Conservation (phyloP, 352 stramenopile genomes). For the Globisporangium radiosum region DNA sequence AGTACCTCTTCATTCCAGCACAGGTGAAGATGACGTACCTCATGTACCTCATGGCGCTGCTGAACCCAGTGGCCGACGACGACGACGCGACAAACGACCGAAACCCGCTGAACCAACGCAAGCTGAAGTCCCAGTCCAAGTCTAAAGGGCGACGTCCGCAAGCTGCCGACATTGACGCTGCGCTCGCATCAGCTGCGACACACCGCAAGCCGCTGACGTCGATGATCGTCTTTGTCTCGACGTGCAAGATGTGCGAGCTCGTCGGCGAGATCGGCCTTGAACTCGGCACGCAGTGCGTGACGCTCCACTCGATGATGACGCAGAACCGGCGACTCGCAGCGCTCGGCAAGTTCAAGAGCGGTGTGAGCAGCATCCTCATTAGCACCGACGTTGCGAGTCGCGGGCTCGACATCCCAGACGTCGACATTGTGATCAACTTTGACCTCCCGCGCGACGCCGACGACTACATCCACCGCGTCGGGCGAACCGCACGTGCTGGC, state of each 20-base stretch:
- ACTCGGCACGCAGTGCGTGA: constrained; percentile 90
- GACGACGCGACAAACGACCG: constrained; percentile 58
- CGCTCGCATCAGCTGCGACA: constrained; percentile 6
- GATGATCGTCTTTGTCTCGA: constrained; percentile 97
- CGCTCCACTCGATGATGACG: constrained; percentile 94
- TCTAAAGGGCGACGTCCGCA: background rate
- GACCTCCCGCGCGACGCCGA: constrained; percentile 98
- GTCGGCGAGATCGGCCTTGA: constrained; percentile 92
- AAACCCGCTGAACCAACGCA: constrained; percentile 12
- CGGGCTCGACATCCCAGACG: constrained; percentile 96
- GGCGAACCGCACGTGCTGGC: constrained; percentile 94
- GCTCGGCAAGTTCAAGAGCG: constrained; percentile 94
- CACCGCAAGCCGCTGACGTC: constrained; percentile 42
- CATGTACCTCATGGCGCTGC: constrained; percentile 75
- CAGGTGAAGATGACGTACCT: constrained; percentile 96
- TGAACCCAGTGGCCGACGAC: constrained; percentile 29
- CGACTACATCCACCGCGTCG: constrained; percentile 99
- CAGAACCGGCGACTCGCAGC: constrained; percentile 95
- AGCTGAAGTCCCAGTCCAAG: constrained; percentile 6
- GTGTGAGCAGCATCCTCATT: constrained; percentile 94
- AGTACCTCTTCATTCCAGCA: constrained; percentile 97
- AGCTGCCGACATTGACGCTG: constrained; percentile 7
- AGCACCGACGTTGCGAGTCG: constrained; percentile 97
- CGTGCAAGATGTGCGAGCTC: constrained; percentile 93
- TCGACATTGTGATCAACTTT: constrained; percentile 99